A percentile compares a stretch with the other conserved stretches of the same genome.
phyloP scores from a whole-genome alignment of 805 yeast genomes.

The Kluyveromyces wickerhamii region DNA sequence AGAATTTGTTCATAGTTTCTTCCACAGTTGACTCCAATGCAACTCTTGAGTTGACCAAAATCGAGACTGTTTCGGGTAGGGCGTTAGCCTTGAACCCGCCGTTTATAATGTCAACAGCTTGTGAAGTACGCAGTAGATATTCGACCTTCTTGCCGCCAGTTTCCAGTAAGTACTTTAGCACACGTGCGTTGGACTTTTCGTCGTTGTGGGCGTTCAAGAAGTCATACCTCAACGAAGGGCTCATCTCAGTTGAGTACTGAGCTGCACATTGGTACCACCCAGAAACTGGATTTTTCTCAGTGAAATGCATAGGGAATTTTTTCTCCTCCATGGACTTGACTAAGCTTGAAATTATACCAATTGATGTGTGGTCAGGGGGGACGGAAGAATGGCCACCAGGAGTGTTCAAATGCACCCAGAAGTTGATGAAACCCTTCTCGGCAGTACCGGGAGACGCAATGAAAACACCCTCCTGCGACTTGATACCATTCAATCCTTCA shows the following conservation, averaged over 20 bases:
- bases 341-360: conserved; percentile 59
- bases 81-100: conserved; percentile 68
- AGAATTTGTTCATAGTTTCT: conserved; percentile 32
- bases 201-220: conserved; percentile 12
- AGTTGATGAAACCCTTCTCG: conserved; percentile 49
- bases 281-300: conserved; percentile 50
- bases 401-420: conserved; percentile 29
- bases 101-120: conserved; percentile 48
- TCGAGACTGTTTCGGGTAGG: conserved; percentile 48
- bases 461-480: conserved; percentile 34
- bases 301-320: conserved; percentile 37
- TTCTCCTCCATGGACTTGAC: conserved; percentile 45
- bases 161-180: conserved; percentile 11
- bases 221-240: conserved; percentile 8
- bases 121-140: conserved; percentile 38
- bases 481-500: conserved; percentile 45
- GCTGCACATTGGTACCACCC: conserved; percentile 56
- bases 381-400: conserved; percentile 55
- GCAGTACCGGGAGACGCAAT: conserved; percentile 45
- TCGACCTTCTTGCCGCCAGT: conserved; percentile 20
- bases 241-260: conserved; percentile 20
- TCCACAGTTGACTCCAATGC: conserved; percentile 39
- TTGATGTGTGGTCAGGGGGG: conserved; percentile 63
- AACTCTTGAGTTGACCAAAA: conserved; percentile 51
- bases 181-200: conserved; percentile 11